A percentile compares a stretch with the other conserved stretches of the same genome.
Evolutionary conservation across 192 early-diverging fungal genomes (phyloP).

Genomic region (Piromyces finnis): DNA sequence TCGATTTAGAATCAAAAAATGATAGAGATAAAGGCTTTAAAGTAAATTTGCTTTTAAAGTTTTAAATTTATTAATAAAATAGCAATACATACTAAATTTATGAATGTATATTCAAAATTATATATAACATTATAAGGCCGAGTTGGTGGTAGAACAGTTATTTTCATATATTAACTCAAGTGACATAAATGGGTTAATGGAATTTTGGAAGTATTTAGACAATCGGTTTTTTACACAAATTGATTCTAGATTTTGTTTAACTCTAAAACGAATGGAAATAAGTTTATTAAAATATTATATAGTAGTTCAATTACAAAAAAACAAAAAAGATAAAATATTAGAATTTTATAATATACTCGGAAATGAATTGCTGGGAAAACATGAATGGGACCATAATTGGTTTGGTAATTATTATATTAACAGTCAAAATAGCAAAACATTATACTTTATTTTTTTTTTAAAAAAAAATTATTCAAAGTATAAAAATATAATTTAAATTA

Average conservation of each 20-base stretch:
- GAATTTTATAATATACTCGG: not conserved
- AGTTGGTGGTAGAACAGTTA: not conserved
- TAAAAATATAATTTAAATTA: too few relatives aligned
- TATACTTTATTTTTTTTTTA: too few relatives aligned
- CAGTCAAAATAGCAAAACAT: too few relatives aligned
- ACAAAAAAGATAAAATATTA: not conserved
- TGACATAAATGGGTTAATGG: not conserved
- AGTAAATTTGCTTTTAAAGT: not conserved
- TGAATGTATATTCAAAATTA: too few relatives aligned
- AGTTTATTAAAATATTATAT: not conserved
- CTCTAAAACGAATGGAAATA: not conserved
- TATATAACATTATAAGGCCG: not conserved
- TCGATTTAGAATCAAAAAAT: not conserved
- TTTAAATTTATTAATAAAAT: too few relatives aligned
- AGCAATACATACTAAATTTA: too few relatives aligned
- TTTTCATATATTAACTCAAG: not conserved
- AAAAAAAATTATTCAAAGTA: too few relatives aligned
- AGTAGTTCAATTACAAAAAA: not conserved
- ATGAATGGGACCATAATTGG: not conserved
- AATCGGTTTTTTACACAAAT: not conserved
- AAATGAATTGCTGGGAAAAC: not conserved
- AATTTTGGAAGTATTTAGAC: not conserved
- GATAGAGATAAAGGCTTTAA: not conserved
- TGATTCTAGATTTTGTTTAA: not conserved
- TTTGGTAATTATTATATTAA: not conserved